Conservation (phyloP, 192 early-diverging fungal species). For the Umbelopsis ramanniana region DNA sequence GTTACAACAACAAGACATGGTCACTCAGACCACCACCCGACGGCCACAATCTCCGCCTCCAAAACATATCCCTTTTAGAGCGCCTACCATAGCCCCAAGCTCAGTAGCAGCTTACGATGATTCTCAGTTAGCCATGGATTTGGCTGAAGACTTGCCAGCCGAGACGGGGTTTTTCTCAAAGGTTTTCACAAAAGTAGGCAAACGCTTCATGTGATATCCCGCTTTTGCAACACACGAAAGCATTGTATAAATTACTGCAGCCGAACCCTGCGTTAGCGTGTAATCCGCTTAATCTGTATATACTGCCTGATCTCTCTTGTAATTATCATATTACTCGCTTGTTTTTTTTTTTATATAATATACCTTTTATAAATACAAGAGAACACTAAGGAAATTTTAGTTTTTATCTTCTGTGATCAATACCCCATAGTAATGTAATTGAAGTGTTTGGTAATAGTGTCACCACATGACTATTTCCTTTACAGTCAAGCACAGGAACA, state of each 20-base stretch:
- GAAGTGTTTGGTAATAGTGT: too few species aligned
- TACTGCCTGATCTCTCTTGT: too few species aligned
- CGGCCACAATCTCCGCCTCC: conserved; percentile 18
- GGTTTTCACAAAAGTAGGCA: not conserved
- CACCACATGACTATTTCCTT: too few species aligned
- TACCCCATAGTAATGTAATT: too few species aligned
- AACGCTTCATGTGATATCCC: conserved; percentile 8
- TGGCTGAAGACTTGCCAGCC: not conserved
- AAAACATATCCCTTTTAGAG: conserved; percentile 19
- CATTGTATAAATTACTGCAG: not conserved
- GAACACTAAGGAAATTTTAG: too few species aligned
- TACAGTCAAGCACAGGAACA: too few species aligned
- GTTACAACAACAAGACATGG: not conserved
- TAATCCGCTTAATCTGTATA: not conserved
- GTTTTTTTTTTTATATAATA: too few species aligned
- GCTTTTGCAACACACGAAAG: not conserved
- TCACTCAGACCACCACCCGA: too few species aligned
- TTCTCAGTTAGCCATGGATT: conserved; percentile 15
- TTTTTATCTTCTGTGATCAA: too few species aligned
- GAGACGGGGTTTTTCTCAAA: not conserved
- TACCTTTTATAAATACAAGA: too few species aligned
- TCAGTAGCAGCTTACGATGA: not conserved
- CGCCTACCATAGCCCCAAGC: not conserved
- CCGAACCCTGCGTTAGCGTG: not conserved
- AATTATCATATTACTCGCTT: too few species aligned